Percentiles rank a stretch among this genome's conserved stretches.
Conservation (phyloP, 148 eudicot genomes). For the Camellia sinensis region DNA sequence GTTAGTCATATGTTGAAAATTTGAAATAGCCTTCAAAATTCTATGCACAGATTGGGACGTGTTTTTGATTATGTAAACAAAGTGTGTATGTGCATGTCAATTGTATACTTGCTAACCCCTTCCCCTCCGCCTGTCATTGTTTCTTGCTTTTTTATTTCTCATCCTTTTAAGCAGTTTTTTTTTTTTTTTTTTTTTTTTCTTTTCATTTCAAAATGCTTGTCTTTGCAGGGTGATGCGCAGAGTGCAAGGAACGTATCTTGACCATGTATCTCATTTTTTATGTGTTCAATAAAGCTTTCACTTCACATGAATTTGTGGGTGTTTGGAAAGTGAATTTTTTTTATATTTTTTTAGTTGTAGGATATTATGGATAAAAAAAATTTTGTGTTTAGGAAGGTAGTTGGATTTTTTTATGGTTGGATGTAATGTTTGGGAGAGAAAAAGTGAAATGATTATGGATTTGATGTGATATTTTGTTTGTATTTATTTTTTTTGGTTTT, state of each 20-base stretch:
- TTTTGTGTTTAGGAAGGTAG: too few relatives aligned
- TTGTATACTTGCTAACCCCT: background rate
- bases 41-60: background rate
- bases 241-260: background rate
- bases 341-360: too few relatives aligned
- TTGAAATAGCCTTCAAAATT: background rate
- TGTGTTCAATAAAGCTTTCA: constrained; percentile 5
- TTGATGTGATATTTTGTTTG: too few relatives aligned
- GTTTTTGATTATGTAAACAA: background rate
- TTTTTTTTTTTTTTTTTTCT: background rate
- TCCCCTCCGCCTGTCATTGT: background rate
- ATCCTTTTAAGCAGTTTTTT: too few relatives aligned
- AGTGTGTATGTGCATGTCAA: background rate
- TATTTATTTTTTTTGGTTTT: too few relatives aligned
- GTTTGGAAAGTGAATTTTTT: too few relatives aligned
- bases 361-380: too few relatives aligned
- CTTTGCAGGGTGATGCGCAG: constrained; percentile 6
- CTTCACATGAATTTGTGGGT: background rate
- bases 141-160: too few relatives aligned
- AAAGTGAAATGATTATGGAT: too few relatives aligned
- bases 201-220: background rate
- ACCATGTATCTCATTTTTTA: background rate
- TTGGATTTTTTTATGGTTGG: too few relatives aligned
- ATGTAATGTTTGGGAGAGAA: too few relatives aligned
- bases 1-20: background rate